Conservation (phyloP, 208 protist species). For the Leishmania turanica region DNA sequence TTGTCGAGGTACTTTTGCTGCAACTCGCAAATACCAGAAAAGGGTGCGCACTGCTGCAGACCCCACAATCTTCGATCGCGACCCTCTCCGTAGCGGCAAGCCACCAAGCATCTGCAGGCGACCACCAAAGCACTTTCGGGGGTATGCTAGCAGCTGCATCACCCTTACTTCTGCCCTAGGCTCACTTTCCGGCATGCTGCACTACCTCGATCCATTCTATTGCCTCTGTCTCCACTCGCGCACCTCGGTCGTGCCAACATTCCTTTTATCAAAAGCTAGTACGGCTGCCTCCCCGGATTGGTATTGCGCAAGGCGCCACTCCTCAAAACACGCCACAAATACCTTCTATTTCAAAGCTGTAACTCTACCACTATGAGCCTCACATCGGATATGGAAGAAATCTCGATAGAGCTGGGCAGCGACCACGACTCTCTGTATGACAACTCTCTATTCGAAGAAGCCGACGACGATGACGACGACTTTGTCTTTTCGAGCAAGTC, state of each 20-base stretch:
- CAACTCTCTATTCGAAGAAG: constrained; percentile 30
- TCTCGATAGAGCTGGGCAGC: constrained; percentile 30
- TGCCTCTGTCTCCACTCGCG: background rate
- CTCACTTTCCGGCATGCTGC: background rate
- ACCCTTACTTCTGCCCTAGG: background rate
- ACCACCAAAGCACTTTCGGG: background rate
- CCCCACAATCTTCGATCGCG: background rate
- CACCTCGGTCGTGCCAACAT: background rate
- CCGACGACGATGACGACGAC: constrained; percentile 40
- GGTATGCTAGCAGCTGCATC: background rate
- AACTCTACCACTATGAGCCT: constrained; percentile 22
- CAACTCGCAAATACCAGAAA: background rate
- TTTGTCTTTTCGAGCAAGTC: constrained; percentile 40
- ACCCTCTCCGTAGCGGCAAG: constrained; percentile 2
- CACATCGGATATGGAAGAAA: constrained; percentile 18
- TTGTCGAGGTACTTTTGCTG: no score
- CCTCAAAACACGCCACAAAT: background rate
- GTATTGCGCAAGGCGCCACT: background rate
- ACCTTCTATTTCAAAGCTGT: background rate
- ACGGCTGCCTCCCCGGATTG: background rate
- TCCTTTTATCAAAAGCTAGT: background rate
- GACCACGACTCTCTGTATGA: constrained; percentile 20
- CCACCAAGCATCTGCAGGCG: background rate
- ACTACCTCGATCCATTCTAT: background rate
- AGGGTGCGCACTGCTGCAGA: background rate